A percentile compares a stretch with the other conserved stretches of the same genome.
phyloP scores from a whole-genome alignment of 106 monocot genomes.

The Apostasia shenzhenica region DNA sequence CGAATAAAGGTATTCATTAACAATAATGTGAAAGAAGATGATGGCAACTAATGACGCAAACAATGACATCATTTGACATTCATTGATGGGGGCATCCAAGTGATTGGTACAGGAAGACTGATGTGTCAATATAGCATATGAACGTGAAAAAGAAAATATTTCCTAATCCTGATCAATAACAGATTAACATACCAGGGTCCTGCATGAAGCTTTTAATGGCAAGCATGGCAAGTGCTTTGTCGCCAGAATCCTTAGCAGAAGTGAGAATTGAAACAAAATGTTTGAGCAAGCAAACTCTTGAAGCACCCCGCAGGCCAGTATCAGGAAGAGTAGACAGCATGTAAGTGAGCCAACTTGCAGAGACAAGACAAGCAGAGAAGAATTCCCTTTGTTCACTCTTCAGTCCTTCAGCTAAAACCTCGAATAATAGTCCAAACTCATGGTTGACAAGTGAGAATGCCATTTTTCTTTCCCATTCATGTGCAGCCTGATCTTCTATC shows the following conservation, averaged over 20 bases:
- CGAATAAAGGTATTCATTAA: too few species aligned
- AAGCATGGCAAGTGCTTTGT: slow-evolving; percentile 53
- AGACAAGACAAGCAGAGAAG: slow-evolving; percentile 49
- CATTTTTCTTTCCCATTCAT: slow-evolving; percentile 57
- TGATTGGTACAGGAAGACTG: too few species aligned
- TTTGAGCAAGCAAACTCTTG: slow-evolving; percentile 41
- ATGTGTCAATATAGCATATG: too few species aligned
- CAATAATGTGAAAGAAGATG: too few species aligned
- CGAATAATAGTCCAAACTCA: slow-evolving; percentile 54
- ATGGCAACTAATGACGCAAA: too few species aligned
- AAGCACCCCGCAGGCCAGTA: slow-evolving; percentile 49
- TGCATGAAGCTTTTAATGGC: slow-evolving; percentile 51
- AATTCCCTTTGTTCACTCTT: slow-evolving; percentile 23
- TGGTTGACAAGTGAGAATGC: slow-evolving; percentile 42
- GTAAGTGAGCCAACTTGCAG: slow-evolving; percentile 45
- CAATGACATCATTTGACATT: too few species aligned
- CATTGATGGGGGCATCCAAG: too few species aligned
- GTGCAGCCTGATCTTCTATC: slow-evolving; percentile 48
- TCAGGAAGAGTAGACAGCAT: slow-evolving; percentile 59
- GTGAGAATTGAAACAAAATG: slow-evolving; percentile 28
- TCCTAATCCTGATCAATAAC: too few species aligned
- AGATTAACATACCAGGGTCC: slow-evolving; percentile 30
- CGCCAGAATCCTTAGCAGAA: slow-evolving; percentile 29
- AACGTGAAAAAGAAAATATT: too few species aligned
- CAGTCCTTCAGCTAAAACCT: slow-evolving; percentile 39